Base-by-base conservation (phyloP, 805 yeast species). In the Lipomyces spencermartinsiae region DNA sequence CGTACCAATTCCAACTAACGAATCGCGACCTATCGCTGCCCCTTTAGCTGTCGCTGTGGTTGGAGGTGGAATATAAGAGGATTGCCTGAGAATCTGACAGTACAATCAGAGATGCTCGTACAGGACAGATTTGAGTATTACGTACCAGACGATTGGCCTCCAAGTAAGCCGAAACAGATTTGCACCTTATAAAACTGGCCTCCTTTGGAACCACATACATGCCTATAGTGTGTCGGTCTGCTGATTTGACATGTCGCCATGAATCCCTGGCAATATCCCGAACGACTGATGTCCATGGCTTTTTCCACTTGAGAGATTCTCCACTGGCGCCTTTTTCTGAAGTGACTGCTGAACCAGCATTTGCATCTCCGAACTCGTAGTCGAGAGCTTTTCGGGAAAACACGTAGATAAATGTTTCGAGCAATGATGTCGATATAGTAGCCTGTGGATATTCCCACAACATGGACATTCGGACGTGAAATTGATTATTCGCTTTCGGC, bases 191-290 rank as follows among this genome's bases (percentile, higher is more conserved):
- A 75, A 93, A 93, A 25, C 73, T 65, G 1, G 84, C 81, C 12
- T 87, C 86, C 35, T 84, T 81, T 2, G 97, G 97, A 34, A 93
- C 77, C 31, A 88, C 84, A 70, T 89, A 85, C 73, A 94, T 81
- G 3, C 90, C 90, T 19, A 95, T 85, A 5, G 65, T 0, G 88
- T 85, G 64, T 9, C 56, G 59, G 12, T 39, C 60, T 9, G 25
- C 22, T 2, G 68, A 57, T 7, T 31, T 54, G 14, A 58, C 22
- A 76, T 93, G 97, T 74, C 85, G 86, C 99, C 99, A 95, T 1
- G 97, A 89, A 71, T 97, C 86, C 78, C 98, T 86, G 2, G 97
- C 96, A 66, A 94, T 79, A 75, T 93, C 97, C 75, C 98, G 86
- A 55, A 93, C 85, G 31, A 93, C 83, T n/a, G 54, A 16, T 6